phyloP scores from a whole-genome alignment of 768 basidiomycete genomes.

The Antrodiella citrinella region DNA sequence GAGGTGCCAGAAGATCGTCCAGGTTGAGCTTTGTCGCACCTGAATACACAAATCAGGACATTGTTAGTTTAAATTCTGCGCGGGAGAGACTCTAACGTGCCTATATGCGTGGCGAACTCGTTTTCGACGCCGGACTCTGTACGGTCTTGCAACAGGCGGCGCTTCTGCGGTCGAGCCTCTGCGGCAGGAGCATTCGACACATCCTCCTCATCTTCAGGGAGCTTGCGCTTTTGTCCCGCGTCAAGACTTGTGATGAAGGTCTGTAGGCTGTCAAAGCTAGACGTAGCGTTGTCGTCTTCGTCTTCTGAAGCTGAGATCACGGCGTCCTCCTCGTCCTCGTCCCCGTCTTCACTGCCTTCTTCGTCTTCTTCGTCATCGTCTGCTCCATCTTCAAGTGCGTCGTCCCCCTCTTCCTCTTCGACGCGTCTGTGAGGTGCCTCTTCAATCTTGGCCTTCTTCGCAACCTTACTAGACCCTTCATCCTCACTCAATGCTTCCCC shows the following conservation, averaged over 20 bases:
- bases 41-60: too few relatives aligned
- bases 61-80: too few relatives aligned
- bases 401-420: conserved; percentile 27
- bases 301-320: conserved; percentile 22
- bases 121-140: conserved; percentile 76
- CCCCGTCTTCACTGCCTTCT: conserved; percentile 32
- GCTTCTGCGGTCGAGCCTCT: conserved; percentile 34
- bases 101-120: conserved; percentile 60
- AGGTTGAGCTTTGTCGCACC: conserved; percentile 50
- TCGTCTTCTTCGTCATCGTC: conserved; percentile 27
- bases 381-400: conserved; percentile 1
- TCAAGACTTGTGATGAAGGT: conserved; percentile 66
- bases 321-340: conserved; percentile 34
- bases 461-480: conserved; percentile 27
- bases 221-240: conserved; percentile 64
- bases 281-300: conserved; percentile 42
- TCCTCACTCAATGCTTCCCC: conserved; percentile 32
- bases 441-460: conserved; percentile 21
- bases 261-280: conserved; percentile 62
- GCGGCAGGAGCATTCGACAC: conserved; percentile 16
- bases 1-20: conserved; percentile 70
- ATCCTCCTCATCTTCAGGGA: conserved; percentile 29
- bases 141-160: conserved; percentile 59
- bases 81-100: conserved; percentile 25
- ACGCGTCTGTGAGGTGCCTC: not conserved